Percentiles rank a stretch among this genome's conserved stretches.
Evolutionary conservation across 2,329 filamentous ascomycete genomes (phyloP).

Genomic region (Rutstroemia sp.): DNA sequence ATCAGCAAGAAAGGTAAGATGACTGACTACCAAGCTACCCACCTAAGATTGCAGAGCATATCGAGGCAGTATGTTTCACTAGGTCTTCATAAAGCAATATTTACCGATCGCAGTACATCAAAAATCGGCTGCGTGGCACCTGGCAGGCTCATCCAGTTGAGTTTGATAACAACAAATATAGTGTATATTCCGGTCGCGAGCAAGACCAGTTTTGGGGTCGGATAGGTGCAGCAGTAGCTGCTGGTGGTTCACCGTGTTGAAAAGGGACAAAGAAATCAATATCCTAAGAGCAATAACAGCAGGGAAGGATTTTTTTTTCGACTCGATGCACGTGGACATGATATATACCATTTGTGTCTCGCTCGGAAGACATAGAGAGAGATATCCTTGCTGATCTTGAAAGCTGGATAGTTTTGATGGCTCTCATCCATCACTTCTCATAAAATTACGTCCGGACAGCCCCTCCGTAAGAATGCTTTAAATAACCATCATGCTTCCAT

Average conservation of each 20-base stretch:
- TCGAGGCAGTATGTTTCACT: slow-evolving; percentile 28
- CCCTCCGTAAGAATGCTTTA: background rate
- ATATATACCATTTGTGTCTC: slow-evolving; percentile 8
- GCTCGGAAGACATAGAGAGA: slow-evolving; percentile 4
- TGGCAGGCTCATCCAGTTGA: slow-evolving; percentile 19
- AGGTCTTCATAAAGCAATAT: slow-evolving; percentile 16
- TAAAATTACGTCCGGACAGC: background rate
- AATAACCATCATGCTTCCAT: slow-evolving; percentile 21
- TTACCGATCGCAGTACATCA: slow-evolving; percentile 20
- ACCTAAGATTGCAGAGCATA: slow-evolving; percentile 21
- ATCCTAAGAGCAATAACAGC: slow-evolving; percentile 13
- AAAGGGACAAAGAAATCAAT: slow-evolving; percentile 39
- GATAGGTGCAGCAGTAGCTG: slow-evolving; percentile 35
- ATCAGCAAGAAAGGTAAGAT: slow-evolving; percentile 17
- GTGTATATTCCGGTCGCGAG: slow-evolving; percentile 25
- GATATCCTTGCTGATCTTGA: slow-evolving; percentile 6
- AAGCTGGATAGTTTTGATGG: slow-evolving; percentile 1
- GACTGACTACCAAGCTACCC: slow-evolving; percentile 20
- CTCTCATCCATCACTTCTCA: slow-evolving; percentile 5
- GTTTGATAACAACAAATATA: slow-evolving; percentile 28
- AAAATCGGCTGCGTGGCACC: slow-evolving; percentile 23
- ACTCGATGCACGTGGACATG: slow-evolving; percentile 49
- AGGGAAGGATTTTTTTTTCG: slow-evolving; percentile 34
- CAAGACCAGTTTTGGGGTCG: slow-evolving; percentile 27
- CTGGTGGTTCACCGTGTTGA: slow-evolving; percentile 32